Evolutionary conservation across 106 monocot species (phyloP).

Genomic region (Phalaenopsis equestris): DNA sequence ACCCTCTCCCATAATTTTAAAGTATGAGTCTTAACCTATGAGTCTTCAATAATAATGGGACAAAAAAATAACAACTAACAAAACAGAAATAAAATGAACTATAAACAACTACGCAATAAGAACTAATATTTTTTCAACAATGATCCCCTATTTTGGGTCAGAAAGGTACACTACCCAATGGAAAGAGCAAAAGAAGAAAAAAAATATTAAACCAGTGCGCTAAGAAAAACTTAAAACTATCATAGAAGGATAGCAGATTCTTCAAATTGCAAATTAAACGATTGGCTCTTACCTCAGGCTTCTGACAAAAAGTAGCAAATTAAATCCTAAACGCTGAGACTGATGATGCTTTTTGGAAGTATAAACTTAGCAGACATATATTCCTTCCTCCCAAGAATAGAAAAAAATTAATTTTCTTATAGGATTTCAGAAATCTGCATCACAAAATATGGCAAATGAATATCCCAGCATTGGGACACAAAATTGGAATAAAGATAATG

Average conservation of each 20-base stretch:
- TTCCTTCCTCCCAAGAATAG: not conserved
- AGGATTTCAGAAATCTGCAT: conserved; percentile 62
- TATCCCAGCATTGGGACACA: not conserved
- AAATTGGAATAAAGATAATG: not conserved
- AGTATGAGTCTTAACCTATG: no score
- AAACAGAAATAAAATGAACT: no score
- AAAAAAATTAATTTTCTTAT: conserved; percentile 5
- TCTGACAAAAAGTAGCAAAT: not conserved
- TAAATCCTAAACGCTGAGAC: not conserved
- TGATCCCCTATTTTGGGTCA: no score
- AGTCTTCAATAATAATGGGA: no score
- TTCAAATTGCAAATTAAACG: not conserved
- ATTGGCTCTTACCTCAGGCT: not conserved
- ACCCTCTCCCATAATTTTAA: no score
- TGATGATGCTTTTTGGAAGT: not conserved
- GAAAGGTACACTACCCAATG: no score
- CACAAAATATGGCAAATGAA: conserved; percentile 1
- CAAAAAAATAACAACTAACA: no score
- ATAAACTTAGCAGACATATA: not conserved
- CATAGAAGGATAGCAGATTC: not conserved
- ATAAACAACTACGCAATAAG: no score
- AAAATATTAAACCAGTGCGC: no score
- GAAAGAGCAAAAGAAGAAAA: no score
- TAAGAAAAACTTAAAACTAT: no score
- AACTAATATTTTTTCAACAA: no score